Conservation (phyloP, 2,329 filamentous ascomycete genomes). For the Ophiostoma pallidulum region DNA sequence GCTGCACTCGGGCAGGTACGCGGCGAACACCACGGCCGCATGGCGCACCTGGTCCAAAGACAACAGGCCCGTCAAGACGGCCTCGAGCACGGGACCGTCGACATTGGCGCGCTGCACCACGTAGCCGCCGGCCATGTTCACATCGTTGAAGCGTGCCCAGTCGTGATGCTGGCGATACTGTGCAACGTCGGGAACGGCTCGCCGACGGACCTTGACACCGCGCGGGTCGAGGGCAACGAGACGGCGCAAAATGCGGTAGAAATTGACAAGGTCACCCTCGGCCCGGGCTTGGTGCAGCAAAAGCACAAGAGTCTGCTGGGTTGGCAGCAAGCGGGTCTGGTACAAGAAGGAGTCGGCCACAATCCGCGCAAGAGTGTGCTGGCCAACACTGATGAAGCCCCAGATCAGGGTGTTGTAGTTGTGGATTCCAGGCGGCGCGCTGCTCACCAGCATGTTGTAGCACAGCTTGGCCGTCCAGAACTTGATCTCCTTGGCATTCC, state of each 20-base stretch:
- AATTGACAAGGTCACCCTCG: conserved; percentile 31
- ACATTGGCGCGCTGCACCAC: conserved; percentile 33
- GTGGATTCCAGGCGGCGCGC: conserved; percentile 52
- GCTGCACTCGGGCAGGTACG: conserved; percentile 28
- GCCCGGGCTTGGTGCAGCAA: conserved; percentile 42
- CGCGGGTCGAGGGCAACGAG: conserved; percentile 34
- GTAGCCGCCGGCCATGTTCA: conserved; percentile 23
- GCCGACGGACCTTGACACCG: conserved; percentile 29
- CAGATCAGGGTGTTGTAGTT: conserved; percentile 63
- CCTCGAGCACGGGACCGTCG: conserved; percentile 32
- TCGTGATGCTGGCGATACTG: conserved; percentile 15
- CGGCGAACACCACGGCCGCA: conserved; percentile 33
- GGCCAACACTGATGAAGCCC: conserved; percentile 47
- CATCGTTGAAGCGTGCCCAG: conserved; percentile 22
- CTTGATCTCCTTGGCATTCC: conserved; percentile 12
- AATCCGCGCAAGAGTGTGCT: conserved; percentile 41
- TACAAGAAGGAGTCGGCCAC: conserved; percentile 43
- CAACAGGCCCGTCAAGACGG: conserved; percentile 39
- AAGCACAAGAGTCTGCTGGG: conserved; percentile 38
- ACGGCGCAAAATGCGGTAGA: conserved; percentile 36
- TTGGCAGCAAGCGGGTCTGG: conserved; percentile 35
- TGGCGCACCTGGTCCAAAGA: conserved; percentile 36
- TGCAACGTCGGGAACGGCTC: not conserved
- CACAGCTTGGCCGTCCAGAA: conserved; percentile 35
- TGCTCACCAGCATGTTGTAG: conserved; percentile 57